Percentiles rank a stretch among this genome's conserved stretches.
phyloP scores from a whole-genome alignment of 2,329 filamentous ascomycete species.

The Chrysoporthe deuterocubensis region DNA sequence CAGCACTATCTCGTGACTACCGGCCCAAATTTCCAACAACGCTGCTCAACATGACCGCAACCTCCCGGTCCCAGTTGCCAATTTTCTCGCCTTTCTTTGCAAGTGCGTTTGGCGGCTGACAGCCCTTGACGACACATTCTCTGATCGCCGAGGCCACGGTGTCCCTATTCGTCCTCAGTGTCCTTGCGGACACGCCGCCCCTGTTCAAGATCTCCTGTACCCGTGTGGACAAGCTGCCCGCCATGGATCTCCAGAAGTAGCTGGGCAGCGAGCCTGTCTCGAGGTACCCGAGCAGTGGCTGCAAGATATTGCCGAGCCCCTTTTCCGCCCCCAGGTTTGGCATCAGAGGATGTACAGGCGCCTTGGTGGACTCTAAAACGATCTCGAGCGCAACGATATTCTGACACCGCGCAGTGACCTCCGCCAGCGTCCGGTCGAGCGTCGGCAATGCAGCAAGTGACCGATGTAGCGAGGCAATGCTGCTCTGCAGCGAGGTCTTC shows the following conservation, averaged over 20 bases:
- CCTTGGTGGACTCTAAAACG: slow-evolving; percentile 70
- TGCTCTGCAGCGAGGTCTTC: slow-evolving; percentile 78
- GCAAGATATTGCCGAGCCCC: slow-evolving; percentile 60
- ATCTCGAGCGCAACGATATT: slow-evolving; percentile 88
- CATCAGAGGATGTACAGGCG: slow-evolving; percentile 71
- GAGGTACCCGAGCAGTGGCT: slow-evolving; percentile 74
- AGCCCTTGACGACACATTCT: slow-evolving; percentile 82
- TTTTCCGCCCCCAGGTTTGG: slow-evolving; percentile 39
- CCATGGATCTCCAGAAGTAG: slow-evolving; percentile 92
- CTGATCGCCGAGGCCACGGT: slow-evolving; percentile 76
- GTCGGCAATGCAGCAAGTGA: slow-evolving; percentile 80
- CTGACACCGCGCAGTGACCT: slow-evolving; percentile 84
- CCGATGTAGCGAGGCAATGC: slow-evolving; percentile 73
- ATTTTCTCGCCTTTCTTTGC: slow-evolving; percentile 47
- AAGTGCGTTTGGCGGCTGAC: slow-evolving; percentile 65
- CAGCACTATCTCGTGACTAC: slow-evolving; percentile 29
- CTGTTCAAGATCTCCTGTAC: slow-evolving; percentile 84
- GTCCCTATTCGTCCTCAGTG: slow-evolving; percentile 75
- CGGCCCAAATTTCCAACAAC: slow-evolving; percentile 65
- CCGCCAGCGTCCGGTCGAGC: slow-evolving; percentile 79
- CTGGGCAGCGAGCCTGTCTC: slow-evolving; percentile 87
- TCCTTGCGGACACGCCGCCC: slow-evolving; percentile 83
- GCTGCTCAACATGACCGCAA: slow-evolving; percentile 91
- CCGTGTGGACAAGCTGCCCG: slow-evolving; percentile 72
- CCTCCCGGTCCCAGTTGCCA: slow-evolving; percentile 82